A percentile compares a stretch with the other conserved stretches of the same genome.
Evolutionary conservation across 2,329 filamentous ascomycete species (phyloP).

Genomic region (Penicillium sp.): DNA sequence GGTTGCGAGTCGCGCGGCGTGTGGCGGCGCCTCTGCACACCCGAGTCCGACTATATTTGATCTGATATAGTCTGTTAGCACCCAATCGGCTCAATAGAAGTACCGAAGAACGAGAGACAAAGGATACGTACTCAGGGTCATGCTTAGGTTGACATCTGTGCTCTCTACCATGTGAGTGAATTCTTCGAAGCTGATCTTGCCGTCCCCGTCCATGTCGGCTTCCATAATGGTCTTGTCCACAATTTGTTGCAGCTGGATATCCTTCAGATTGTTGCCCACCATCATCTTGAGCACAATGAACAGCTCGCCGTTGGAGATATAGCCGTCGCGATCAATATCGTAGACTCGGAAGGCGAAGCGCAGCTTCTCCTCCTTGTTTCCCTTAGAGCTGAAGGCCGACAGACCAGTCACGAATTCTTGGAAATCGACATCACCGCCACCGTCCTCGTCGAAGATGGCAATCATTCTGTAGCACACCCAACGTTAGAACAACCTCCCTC

Average conservation of each 20-base stretch:
- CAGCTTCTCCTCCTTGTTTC: conserved; percentile 98
- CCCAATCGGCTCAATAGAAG: conserved; percentile 5
- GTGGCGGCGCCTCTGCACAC: not conserved
- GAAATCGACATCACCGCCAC: conserved; percentile 96
- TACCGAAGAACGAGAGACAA: not conserved
- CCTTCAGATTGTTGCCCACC: conserved; percentile 98
- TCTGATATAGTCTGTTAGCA: conserved; percentile 20
- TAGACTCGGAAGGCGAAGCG: conserved; percentile 99
- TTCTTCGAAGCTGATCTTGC: conserved; percentile 98
- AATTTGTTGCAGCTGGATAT: conserved; percentile 97
- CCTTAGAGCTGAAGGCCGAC: conserved; percentile 94
- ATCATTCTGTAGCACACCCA: conserved; percentile 73
- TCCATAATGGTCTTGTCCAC: conserved; percentile 99
- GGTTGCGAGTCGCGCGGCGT: not conserved
- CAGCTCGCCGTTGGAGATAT: conserved; percentile 97
- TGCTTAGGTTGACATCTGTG: conserved; percentile 72
- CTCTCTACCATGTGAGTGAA: conserved; percentile 99
- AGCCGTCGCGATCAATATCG: conserved; percentile 98
- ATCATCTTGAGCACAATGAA: conserved; percentile 99
- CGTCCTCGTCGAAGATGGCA: conserved; percentile 98
- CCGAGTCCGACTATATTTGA: conserved; percentile 19
- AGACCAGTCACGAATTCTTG: conserved; percentile 97
- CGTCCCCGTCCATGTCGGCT: conserved; percentile 91
- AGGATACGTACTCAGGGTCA: conserved; percentile 62
- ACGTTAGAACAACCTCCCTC: not conserved